A percentile compares a stretch with the other conserved stretches of the same genome.
Evolutionary conservation across 2,329 filamentous ascomycete species (phyloP).

Genomic region (Periconia macrospinosa): DNA sequence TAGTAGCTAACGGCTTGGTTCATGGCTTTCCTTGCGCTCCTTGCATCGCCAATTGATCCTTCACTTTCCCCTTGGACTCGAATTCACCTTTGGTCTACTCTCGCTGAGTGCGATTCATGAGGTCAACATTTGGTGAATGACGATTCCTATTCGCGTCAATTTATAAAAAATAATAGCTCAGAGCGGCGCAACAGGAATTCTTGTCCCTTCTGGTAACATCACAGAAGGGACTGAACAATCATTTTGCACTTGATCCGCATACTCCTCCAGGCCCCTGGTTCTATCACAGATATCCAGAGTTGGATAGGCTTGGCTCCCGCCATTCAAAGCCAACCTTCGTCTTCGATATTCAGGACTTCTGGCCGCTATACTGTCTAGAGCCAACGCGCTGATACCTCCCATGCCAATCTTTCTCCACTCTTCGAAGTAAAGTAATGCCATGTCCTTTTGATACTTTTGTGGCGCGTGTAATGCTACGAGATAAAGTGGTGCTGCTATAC

Average conservation of each 20-base stretch:
- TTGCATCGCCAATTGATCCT: too few species aligned
- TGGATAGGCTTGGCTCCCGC: neutral
- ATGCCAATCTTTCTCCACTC: constrained; percentile 23
- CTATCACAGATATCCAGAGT: neutral
- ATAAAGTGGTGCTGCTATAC: constrained; percentile 32
- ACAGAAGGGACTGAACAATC: neutral
- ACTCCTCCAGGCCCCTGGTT: neutral
- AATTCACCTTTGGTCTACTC: too few species aligned
- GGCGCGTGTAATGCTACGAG: constrained; percentile 30
- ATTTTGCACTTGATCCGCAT: neutral
- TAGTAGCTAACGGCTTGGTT: too few species aligned
- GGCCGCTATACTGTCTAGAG: constrained; percentile 19
- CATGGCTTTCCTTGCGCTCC: too few species aligned
- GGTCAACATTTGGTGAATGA: too few species aligned
- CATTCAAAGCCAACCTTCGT: neutral
- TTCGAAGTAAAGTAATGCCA: constrained; percentile 21
- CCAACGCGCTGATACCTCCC: constrained; percentile 31
- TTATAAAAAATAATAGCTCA: neutral
- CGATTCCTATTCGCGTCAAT: too few species aligned
- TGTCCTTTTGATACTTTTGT: constrained; percentile 11
- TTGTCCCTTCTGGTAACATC: neutral
- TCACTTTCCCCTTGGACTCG: too few species aligned
- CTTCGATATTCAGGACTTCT: neutral
- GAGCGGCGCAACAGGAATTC: neutral
- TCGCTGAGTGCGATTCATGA: too few species aligned